Base-by-base conservation (phyloP, 2,329 filamentous ascomycete species). In the Xylaria digitata region DNA sequence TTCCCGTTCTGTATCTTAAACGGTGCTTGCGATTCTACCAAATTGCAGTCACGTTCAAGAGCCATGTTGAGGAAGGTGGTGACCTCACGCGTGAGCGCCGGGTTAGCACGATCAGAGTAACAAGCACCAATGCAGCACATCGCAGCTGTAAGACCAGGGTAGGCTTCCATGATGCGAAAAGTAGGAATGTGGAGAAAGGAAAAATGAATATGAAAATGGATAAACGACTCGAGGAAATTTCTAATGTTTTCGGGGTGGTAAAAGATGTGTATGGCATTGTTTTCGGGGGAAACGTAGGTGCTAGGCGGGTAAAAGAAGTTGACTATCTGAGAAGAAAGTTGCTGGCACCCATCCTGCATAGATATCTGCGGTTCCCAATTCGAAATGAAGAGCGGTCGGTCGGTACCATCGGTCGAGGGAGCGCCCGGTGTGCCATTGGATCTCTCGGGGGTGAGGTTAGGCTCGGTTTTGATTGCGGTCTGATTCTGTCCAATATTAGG, bases 81-180 rank as follows among this genome's bases (percentile, higher is more conserved):
- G 78, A 92, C 83, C 75, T 88, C 86, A 68, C 90, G 88, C 70
- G 91, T 88, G 84, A 67, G 83, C 80, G 50, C 88, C 79, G 32
- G 83, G 81, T 68, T 65, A 48, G 91, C 80, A 67, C 84, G 84
- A 61, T 90, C 85, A 58, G 91, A 92, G 78, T 93, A 94, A 64
- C 92, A 91, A 46, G 91, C 90, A 43, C 91, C 91, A 72, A 92
- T 84, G 76, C 89, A 92, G 74, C 91, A 88, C 83, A 94, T 91
- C 68, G 85, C 85, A 66, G 91, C 84, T 56, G 92, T 81, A 67
- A 93, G 83, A 70, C 89, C 89, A 67, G 89, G 87, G 76, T 90
- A 89, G 53, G 88, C 86, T 68, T 89, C 85, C 68, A 86, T 82
- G 60, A 91, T 85, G 74, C 88, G 86, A 79, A 93, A 92, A 8